These are phyloP conservation scores for Pyrenula aspistea DNA, from an alignment of 495 filamentous ascomycete genomes.

Conservation along the genomic window DNA sequence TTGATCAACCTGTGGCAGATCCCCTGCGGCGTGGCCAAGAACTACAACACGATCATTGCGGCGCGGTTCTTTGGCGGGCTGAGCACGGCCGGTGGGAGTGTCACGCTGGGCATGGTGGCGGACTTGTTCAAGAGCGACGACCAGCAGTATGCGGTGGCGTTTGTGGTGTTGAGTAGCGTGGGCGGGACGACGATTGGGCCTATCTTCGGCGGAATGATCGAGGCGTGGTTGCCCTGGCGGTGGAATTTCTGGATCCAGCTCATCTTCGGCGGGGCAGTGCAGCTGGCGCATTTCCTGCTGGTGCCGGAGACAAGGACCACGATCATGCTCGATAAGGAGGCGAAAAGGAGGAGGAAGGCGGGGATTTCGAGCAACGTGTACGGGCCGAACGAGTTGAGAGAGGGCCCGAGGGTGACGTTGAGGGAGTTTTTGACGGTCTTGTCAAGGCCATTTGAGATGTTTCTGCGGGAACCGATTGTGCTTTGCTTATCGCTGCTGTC, in stretches of 20 bases:
- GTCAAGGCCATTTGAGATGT: conserved; percentile 68
- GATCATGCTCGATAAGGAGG: conserved; percentile 54
- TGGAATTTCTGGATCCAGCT: conserved; percentile 79
- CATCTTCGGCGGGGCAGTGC: conserved; percentile 55
- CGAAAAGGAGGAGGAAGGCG: conserved; percentile 47
- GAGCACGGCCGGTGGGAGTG: conserved; percentile 63
- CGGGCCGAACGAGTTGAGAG: conserved; percentile 49
- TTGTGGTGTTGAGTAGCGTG: conserved; percentile 63
- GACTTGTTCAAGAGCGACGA: conserved; percentile 66
- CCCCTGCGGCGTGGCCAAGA: conserved; percentile 57
- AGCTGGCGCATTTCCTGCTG: conserved; percentile 52
- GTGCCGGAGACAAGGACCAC: conserved; percentile 59
- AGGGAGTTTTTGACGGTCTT: conserved; percentile 48
- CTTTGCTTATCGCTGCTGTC: conserved; percentile 57
- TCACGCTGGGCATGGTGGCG: conserved; percentile 73
- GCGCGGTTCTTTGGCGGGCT: conserved; percentile 58
- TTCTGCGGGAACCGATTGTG: conserved; percentile 66
- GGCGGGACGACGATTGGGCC: conserved; percentile 67
- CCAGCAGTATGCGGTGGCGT: conserved; percentile 65
- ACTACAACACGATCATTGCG: conserved; percentile 54
- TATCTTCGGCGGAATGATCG: conserved; percentile 67
- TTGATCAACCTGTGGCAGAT: conserved; percentile 69
- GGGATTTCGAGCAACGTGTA: conserved; percentile 44
- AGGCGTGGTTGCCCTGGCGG: conserved; percentile 51
- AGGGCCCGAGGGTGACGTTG: conserved; percentile 29